A percentile compares a stretch with the other conserved stretches of the same genome.
These are phyloP conservation scores for Endocalyx cinctus DNA, from an alignment of 2,329 filamentous ascomycete genomes.

Conservation along the genomic window DNA sequence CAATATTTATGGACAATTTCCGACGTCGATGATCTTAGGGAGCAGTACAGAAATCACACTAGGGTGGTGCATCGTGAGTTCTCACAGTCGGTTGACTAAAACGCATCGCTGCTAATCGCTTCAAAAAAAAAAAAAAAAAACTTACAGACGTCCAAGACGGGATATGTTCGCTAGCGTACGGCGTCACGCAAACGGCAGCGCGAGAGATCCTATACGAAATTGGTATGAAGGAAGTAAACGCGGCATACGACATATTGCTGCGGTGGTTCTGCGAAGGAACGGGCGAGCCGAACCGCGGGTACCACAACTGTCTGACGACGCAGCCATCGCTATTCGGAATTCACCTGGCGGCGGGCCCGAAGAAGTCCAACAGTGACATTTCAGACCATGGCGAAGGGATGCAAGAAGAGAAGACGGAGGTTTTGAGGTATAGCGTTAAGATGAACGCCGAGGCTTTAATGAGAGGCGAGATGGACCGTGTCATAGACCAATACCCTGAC, in stretches of 20 bases:
- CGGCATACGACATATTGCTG: constrained; percentile 40
- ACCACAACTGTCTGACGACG: constrained; percentile 35
- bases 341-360: constrained; percentile 34
- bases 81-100: no score
- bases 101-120: no score
- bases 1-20: no score
- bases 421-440: constrained; percentile 35
- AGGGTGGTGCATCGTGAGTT: no score
- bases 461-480: constrained; percentile 25
- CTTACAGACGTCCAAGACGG: constrained; percentile 33
- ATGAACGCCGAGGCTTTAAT: constrained; percentile 35
- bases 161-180: constrained; percentile 40
- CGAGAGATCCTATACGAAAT: constrained; percentile 38
- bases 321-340: constrained; percentile 43
- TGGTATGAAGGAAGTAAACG: constrained; percentile 34
- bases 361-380: constrained; percentile 32
- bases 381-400: constrained; percentile 25
- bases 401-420: constrained; percentile 27
- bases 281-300: constrained; percentile 21
- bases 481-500: constrained; percentile 25
- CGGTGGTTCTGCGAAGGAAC: constrained; percentile 40
- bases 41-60: no score
- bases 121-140: no score
- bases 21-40: no score
- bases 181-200: constrained; percentile 39